These are phyloP conservation scores for Leccinum longicurvipes DNA, from an alignment of 768 basidiomycete species.

Conservation along the genomic window DNA sequence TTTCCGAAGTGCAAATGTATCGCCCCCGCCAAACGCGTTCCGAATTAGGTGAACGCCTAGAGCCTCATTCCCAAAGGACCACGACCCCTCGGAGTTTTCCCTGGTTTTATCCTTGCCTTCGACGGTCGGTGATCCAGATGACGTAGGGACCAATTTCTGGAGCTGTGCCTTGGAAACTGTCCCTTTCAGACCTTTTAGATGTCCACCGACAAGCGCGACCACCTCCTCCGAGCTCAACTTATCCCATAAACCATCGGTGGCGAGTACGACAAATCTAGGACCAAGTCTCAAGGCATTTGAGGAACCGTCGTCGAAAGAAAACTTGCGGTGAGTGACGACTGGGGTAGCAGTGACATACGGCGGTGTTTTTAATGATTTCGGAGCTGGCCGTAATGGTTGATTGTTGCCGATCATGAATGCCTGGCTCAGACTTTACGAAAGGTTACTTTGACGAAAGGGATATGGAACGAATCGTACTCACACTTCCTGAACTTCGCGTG, in stretches of 20 bases:
- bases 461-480: slow-evolving; percentile 34
- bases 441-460: background rate
- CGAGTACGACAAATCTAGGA: slow-evolving; percentile 78
- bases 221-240: slow-evolving; percentile 78
- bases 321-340: slow-evolving; percentile 74
- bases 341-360: slow-evolving; percentile 90
- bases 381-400: slow-evolving; percentile 55
- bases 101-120: slow-evolving; percentile 57
- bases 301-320: slow-evolving; percentile 44
- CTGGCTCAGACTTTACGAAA: slow-evolving; percentile 47
- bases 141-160: slow-evolving; percentile 51
- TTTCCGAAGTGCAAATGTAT: slow-evolving; percentile 53
- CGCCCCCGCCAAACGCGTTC: slow-evolving; percentile 89
- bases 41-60: slow-evolving; percentile 80
- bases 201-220: slow-evolving; percentile 81
- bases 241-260: slow-evolving; percentile 85
- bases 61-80: slow-evolving; percentile 81
- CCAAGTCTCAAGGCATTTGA: slow-evolving; percentile 20
- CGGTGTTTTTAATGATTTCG: slow-evolving; percentile 71
- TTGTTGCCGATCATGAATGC: slow-evolving; percentile 67
- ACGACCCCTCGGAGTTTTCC: slow-evolving; percentile 44
- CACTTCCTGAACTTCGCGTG: slow-evolving; percentile 67
- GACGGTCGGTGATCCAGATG: slow-evolving; percentile 48
- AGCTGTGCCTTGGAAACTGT: slow-evolving; percentile 57
- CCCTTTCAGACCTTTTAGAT: slow-evolving; percentile 71